phyloP scores from a whole-genome alignment of 2,329 filamentous ascomycete genomes.

The Trichophyton simii region DNA sequence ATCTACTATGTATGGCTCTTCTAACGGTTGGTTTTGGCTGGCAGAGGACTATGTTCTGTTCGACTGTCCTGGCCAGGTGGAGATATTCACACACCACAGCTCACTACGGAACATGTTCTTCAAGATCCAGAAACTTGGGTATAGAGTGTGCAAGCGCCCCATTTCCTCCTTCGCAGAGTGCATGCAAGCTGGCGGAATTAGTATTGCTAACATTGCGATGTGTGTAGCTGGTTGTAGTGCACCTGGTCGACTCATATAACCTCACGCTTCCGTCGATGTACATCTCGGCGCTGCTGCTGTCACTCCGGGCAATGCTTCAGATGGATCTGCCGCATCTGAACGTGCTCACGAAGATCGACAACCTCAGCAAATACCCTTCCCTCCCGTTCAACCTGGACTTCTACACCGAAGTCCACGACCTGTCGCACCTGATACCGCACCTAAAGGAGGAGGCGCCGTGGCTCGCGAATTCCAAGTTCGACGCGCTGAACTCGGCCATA shows the following conservation, averaged over 20 bases:
- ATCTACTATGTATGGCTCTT: background rate
- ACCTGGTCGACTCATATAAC: constrained; percentile 88
- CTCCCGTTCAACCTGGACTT: constrained; percentile 92
- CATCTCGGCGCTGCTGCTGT: constrained; percentile 84
- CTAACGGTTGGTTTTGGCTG: background rate
- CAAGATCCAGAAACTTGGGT: constrained; percentile 77
- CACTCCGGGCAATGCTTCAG: constrained; percentile 91
- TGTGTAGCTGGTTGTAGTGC: constrained; percentile 71
- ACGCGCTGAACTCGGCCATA: constrained; percentile 72
- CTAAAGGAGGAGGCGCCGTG: constrained; percentile 66
- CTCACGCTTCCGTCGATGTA: constrained; percentile 88
- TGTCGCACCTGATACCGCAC: constrained; percentile 68
- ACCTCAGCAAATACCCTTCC: constrained; percentile 68
- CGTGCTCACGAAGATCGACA: constrained; percentile 95
- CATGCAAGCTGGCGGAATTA: background rate
- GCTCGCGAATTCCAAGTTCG: constrained; percentile 61
- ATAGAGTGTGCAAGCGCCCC: constrained; percentile 54
- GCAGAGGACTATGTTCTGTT: constrained; percentile 83
- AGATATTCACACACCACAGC: constrained; percentile 90
- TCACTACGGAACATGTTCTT: constrained; percentile 87
- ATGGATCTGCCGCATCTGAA: constrained; percentile 96
- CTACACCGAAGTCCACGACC: constrained; percentile 93
- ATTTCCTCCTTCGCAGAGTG: background rate
- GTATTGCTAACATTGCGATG: constrained; percentile 3
- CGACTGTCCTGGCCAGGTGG: constrained; percentile 93